Percentiles rank a stretch among this genome's conserved stretches.
These are phyloP conservation scores for Termitomyces sp. DNA, from an alignment of 1,284 basidiomycete species.

Conservation along the genomic window DNA sequence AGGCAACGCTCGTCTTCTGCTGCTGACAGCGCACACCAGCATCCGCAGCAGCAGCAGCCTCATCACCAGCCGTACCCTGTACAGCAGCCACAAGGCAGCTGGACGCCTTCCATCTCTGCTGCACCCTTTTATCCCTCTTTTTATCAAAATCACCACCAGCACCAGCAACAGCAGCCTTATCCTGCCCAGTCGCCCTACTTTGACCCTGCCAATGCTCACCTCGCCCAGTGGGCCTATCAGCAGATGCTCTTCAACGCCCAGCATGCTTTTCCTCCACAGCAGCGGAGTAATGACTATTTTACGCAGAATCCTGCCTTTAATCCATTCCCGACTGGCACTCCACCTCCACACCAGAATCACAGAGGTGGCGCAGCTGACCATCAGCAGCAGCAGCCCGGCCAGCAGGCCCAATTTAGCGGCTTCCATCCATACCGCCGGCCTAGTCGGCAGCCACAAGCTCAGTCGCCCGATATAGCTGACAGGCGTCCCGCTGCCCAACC, in stretches of 20 bases:
- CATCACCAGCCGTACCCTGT: conserved; percentile 34
- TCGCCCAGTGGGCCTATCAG: conserved; percentile 82
- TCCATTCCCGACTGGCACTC: conserved; percentile 64
- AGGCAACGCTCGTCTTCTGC: conserved; percentile 54
- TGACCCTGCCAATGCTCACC: conserved; percentile 71
- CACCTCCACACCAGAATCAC: conserved; percentile 49
- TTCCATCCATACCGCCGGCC: conserved; percentile 82
- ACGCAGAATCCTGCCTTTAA: conserved; percentile 46
- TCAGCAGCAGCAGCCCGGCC: conserved; percentile 35
- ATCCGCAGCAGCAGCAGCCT: conserved; percentile 26
- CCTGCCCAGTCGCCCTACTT: conserved; percentile 52
- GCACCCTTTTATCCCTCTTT: conserved; percentile 70
- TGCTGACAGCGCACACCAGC: conserved; percentile 36
- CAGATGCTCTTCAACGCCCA: conserved; percentile 78
- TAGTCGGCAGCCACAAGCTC: conserved; percentile 42
- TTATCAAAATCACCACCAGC: conserved; percentile 63
- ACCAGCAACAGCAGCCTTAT: conserved; percentile 43
- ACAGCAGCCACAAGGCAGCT: conserved; percentile 51
- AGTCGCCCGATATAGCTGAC: conserved; percentile 33
- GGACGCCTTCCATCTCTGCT: conserved; percentile 57
- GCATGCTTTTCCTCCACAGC: conserved; percentile 40
- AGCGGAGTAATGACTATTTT: conserved; percentile 51
- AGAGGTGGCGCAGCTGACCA: conserved; percentile 30
- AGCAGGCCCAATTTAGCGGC: conserved; percentile 48
- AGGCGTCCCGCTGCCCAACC: conserved; percentile 37